Base-by-base conservation (phyloP, 768 basidiomycete genomes). In the Amanita molliuscula region DNA sequence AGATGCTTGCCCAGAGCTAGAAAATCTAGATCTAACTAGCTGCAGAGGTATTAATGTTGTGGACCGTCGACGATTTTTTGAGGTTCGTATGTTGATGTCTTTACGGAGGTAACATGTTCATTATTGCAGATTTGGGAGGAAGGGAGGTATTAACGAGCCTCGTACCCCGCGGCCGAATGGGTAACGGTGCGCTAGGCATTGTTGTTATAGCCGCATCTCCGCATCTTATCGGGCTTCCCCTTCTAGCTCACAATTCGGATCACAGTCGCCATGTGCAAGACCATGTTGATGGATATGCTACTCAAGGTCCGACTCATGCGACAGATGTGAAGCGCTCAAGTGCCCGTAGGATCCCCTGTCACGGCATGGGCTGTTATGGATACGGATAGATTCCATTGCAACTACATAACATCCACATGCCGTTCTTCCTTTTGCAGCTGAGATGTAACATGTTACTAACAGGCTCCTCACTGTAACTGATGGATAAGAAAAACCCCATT, bases 21-120 rank as follows among this genome's bases (percentile, higher is more conserved):
- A 67, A 50, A 73, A 66, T n/a, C 58, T 86, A 11, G 77, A 84
- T 57, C 63, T 87, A 40, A 85, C 81, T 3, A 78, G 81, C 52
- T 87, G 84, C 53, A 71, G 84, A 46, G 76, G 84, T 4, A 70
- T 87, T 47, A 67, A 58, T 5, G 71, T 84, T 4, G 67, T 68
- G 0, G 80, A 84, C 53, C 66, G 84, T 21, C 71, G 84, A 11
- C 73, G 73, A 6, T 80, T 87, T 56, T 87, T 87, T 56, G 80
- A 85, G 68, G 83, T 74, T 40, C 13, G 63, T 53, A 23, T 25
- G 26, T 29, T 38, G 0, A 16, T 9, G 21, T 28, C 15, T 28
- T 26, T 36, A 36, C 25, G n/a, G 18, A 11, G 10, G 35, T 1
- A 23, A 11, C n/a, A 38, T 15, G 15, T 5, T 7, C 13, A 7